phyloP scores from a whole-genome alignment of 1,139 yeast species.

The Barnettozyma hawaiiensis region DNA sequence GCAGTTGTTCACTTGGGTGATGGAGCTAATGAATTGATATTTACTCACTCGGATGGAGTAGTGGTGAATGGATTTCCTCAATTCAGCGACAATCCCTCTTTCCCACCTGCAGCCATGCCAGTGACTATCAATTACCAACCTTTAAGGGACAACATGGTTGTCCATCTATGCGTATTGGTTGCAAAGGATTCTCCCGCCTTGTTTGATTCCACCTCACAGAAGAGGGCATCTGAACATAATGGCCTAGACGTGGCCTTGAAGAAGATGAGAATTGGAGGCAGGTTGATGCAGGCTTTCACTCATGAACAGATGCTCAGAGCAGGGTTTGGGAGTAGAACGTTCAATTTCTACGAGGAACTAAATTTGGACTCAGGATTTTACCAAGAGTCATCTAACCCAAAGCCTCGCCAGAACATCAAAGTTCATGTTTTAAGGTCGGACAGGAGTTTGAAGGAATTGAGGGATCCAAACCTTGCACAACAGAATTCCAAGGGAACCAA shows the following conservation, averaged over 20 bases:
- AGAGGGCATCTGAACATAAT: slow-evolving; percentile 53
- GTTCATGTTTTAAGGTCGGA: slow-evolving; percentile 69
- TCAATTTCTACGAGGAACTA: slow-evolving; percentile 70
- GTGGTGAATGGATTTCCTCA: slow-evolving; percentile 24
- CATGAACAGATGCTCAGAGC: slow-evolving; percentile 81
- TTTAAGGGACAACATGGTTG: slow-evolving; percentile 62
- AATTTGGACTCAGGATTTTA: slow-evolving; percentile 44
- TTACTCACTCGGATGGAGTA: slow-evolving; percentile 24
- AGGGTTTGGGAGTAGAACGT: slow-evolving; percentile 77
- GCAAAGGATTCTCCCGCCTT: slow-evolving; percentile 71
- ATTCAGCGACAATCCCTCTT: slow-evolving; percentile 8
- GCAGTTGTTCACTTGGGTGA: slow-evolving; percentile 67
- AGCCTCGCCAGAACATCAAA: slow-evolving; percentile 59
- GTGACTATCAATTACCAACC: slow-evolving; percentile 50
- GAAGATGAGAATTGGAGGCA: slow-evolving; percentile 77
- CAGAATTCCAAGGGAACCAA: slow-evolving; percentile 71
- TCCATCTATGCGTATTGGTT: slow-evolving; percentile 71
- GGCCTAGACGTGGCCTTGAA: slow-evolving; percentile 68
- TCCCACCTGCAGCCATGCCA: slow-evolving; percentile 14
- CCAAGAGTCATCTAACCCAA: slow-evolving; percentile 32
- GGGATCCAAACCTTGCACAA: slow-evolving; percentile 80
- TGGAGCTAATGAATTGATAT: slow-evolving; percentile 46
- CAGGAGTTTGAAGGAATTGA: slow-evolving; percentile 60
- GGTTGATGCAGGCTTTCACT: slow-evolving; percentile 91
- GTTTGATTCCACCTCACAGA: slow-evolving; percentile 58